These are phyloP conservation scores for Knoxia roxburghii DNA, from an alignment of 257 asterid genomes.

Conservation along the genomic window DNA sequence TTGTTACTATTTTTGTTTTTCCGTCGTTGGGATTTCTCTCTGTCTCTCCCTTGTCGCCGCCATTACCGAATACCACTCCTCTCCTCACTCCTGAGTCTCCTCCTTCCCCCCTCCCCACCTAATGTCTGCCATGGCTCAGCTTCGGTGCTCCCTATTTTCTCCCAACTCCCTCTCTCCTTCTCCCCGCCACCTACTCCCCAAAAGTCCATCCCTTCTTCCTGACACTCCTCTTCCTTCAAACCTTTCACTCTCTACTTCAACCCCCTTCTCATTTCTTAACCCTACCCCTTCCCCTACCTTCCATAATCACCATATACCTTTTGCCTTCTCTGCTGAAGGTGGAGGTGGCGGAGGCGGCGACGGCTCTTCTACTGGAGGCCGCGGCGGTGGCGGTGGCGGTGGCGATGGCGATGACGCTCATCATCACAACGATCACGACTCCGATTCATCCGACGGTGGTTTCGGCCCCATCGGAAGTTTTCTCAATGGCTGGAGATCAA, in stretches of 20 bases:
- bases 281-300: slow-evolving; percentile 2
- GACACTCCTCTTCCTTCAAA: not conserved
- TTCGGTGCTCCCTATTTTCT: slow-evolving; percentile 16
- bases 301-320: slow-evolving; percentile 18
- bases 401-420: slow-evolving; percentile 13
- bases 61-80: too few relatives aligned
- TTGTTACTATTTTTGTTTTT: too few relatives aligned
- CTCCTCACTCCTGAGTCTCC: too few relatives aligned
- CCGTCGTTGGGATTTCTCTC: too few relatives aligned
- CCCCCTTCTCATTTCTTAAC: not conserved
- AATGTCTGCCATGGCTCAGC: slow-evolving; percentile 30
- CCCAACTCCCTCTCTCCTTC: slow-evolving; percentile 2
- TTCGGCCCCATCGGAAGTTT: slow-evolving; percentile 83
- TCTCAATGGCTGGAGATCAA: slow-evolving; percentile 73
- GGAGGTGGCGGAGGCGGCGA: slow-evolving; percentile 11
- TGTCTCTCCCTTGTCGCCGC: too few relatives aligned
- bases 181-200: slow-evolving; percentile 10
- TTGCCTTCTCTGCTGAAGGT: slow-evolving; percentile 17
- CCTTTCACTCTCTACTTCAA: not conserved
- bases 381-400: slow-evolving; percentile 12
- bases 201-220: not conserved
- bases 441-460: slow-evolving; percentile 33
- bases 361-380: too few relatives aligned
- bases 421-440: slow-evolving; percentile 26
- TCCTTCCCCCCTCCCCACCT: too few relatives aligned